Percentiles rank a stretch among this genome's conserved stretches.
phyloP scores from a whole-genome alignment of 1,139 yeast species.

The Nematodospora anomalae region DNA sequence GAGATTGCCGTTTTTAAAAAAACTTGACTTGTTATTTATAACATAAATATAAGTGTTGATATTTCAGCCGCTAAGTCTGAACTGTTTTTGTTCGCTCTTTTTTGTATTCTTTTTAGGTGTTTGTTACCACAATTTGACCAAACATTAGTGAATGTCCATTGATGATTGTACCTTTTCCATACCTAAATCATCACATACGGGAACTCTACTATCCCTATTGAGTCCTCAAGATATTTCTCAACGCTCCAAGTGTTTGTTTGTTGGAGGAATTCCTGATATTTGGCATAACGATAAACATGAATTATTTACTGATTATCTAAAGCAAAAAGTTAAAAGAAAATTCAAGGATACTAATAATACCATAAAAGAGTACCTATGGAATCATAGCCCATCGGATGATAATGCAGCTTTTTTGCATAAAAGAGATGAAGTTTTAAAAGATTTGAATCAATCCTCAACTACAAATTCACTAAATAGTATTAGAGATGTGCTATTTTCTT shows the following conservation, averaged over 20 bases:
- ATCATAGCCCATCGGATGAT: neutral
- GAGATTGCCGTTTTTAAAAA: neutral
- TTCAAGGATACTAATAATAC: constrained; percentile 6
- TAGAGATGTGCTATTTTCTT: neutral
- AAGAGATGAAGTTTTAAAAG: constrained; percentile 3
- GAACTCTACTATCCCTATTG: constrained; percentile 7
- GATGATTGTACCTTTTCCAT: constrained; percentile 9
- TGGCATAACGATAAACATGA: constrained; percentile 49
- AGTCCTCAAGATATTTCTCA: constrained; percentile 48
- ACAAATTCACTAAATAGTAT: neutral
- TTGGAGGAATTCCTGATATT: constrained; percentile 66
- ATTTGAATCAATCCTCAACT: neutral
- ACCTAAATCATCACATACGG: constrained; percentile 17
- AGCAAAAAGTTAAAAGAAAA: constrained; percentile 5
- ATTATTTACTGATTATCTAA: constrained; percentile 13
- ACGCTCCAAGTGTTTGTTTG: constrained; percentile 49
- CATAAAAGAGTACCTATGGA: constrained; percentile 3
- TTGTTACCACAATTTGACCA: no score
- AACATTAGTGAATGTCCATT: constrained; percentile 10
- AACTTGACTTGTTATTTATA: no score
- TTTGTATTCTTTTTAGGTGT: no score
- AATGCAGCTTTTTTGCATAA: constrained; percentile 2
- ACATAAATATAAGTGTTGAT: no score
- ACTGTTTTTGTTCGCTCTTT: no score
- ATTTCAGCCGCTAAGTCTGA: no score